Evolutionary conservation across 257 asterid species (phyloP).

Genomic region (Solanum pinnatisectum): DNA sequence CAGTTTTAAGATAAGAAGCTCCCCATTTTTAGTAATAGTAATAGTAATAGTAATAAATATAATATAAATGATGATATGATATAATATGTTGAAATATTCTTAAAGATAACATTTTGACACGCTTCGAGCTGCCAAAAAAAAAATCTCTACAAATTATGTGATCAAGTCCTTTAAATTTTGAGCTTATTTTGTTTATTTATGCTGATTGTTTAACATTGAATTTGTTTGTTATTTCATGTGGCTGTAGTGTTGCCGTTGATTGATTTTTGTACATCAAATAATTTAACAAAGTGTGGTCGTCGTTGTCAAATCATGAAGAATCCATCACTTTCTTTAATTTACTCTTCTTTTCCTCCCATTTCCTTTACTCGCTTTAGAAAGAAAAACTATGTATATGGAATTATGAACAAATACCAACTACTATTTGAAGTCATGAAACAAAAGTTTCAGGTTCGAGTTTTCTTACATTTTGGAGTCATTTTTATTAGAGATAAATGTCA

Average conservation of each 20-base stretch:
- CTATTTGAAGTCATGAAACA: too few species aligned
- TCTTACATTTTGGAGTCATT: too few species aligned
- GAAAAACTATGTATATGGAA: not conserved
- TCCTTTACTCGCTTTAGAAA: not conserved
- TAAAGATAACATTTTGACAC: too few species aligned
- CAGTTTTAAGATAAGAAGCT: rapidly evolving
- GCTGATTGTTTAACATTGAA: not conserved
- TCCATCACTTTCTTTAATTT: not conserved
- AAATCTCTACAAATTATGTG: not conserved
- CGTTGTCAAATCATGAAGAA: not conserved
- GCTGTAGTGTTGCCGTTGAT: not conserved
- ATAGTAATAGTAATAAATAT: too few species aligned
- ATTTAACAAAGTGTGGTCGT: not conserved
- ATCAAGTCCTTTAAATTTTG: not conserved
- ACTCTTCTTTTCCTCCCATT: too few species aligned
- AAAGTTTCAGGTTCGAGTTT: too few species aligned
- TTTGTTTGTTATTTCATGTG: not conserved
- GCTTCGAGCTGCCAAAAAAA: too few species aligned
- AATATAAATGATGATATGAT: too few species aligned
- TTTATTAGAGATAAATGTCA: too few species aligned
- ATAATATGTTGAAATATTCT: too few species aligned
- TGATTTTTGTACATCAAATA: not conserved
- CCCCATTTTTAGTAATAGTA: not conserved
- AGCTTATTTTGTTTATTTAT: not conserved
- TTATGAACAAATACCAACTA: not conserved